Base-by-base conservation (phyloP, 768 basidiomycete species). In the Macrolepiota fuliginosa region DNA sequence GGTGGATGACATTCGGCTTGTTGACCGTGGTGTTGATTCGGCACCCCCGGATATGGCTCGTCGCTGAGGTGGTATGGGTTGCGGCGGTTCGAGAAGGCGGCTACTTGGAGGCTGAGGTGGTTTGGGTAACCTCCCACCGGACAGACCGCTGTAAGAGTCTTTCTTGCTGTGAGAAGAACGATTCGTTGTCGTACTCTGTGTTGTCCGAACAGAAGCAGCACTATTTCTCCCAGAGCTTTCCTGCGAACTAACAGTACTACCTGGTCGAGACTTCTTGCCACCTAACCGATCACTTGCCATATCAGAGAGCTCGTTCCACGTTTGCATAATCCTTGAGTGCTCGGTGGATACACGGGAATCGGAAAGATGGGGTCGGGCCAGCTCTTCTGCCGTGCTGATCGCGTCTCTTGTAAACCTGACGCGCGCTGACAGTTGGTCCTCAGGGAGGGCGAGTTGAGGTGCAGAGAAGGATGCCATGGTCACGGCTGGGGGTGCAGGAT, bases 241-340 rank as follows among this genome's bases (percentile, higher is more conserved):
- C 50, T 83, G 81, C 12, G 84, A 85, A 69, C 88, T 89, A 64
- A 84, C 72, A 13, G 79, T 79, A 69, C 92, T 92, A 10, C 76
- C 71, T 9, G 91, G 83, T 29, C 90, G 80, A 50, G 90, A 90
- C 65, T 81, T 86, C 64, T 74, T 82, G 12, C 84, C 86, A 36
- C 70, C 74, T 13, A 91, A 73, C 40, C 82, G 81, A 63, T 94
- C 92, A 49, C 79, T 79, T 39, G 81, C 86, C 92, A 95, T 94
- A 19, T 92, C 90, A 65, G 87, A 82, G 45, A 95, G 75, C 73
- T 96, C 93, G 22, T 70, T 72, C 90, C 90, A 94, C 1, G 91
- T 90, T 71, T 94, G 92, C 46, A 83, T 74, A 42, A 93, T 76
- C n/a, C 92, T 83, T 4, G 78, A 75, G 49, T 80, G 77, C 69